A percentile compares a stretch with the other conserved stretches of the same genome.
Conservation (phyloP, 306 rosid genomes). For the Comarum palustre region DNA sequence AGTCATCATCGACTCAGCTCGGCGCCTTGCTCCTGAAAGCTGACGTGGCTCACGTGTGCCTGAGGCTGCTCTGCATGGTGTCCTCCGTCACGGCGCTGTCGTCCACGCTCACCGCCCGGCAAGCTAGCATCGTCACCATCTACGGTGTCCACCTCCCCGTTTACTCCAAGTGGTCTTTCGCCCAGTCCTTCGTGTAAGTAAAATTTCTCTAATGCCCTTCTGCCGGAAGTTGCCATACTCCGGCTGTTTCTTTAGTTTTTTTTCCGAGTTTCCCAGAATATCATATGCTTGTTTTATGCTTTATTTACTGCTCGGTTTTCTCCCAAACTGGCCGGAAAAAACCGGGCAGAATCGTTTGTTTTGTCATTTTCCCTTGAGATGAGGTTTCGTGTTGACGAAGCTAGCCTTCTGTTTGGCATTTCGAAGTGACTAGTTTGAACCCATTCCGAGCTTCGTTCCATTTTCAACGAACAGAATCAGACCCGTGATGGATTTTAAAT, state of each 20-base stretch:
- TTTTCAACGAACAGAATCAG: conserved; percentile 50
- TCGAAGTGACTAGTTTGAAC: conserved; percentile 6
- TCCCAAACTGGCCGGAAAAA: conserved; percentile 28
- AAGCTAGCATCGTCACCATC: conserved; percentile 48
- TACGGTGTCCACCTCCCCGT: conserved; percentile 62
- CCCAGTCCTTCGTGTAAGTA: conserved; percentile 64
- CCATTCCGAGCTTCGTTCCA: conserved; percentile 18
- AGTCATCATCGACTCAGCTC: neutral
- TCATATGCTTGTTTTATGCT: neutral
- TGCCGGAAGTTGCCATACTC: neutral
- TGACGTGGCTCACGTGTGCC: conserved; percentile 41
- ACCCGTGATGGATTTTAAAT: conserved; percentile 64
- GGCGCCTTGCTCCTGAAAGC: conserved; percentile 27
- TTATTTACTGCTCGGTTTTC: conserved; percentile 6
- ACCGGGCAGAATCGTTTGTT: conserved; percentile 23
- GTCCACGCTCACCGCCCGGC: conserved; percentile 70
- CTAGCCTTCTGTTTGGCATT: conserved; percentile 21
- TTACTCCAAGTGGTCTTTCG: conserved; percentile 76
- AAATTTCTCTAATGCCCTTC: conserved; percentile 9
- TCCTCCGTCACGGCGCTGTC: conserved; percentile 49
- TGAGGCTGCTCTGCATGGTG: conserved; percentile 52
- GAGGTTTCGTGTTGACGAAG: conserved; percentile 7
- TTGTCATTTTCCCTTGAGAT: conserved; percentile 20
- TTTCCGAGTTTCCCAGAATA: neutral
- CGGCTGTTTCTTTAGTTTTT: neutral